Evolutionary conservation across 1,284 basidiomycete genomes (phyloP).

Genomic region (Chalciporus sp.): DNA sequence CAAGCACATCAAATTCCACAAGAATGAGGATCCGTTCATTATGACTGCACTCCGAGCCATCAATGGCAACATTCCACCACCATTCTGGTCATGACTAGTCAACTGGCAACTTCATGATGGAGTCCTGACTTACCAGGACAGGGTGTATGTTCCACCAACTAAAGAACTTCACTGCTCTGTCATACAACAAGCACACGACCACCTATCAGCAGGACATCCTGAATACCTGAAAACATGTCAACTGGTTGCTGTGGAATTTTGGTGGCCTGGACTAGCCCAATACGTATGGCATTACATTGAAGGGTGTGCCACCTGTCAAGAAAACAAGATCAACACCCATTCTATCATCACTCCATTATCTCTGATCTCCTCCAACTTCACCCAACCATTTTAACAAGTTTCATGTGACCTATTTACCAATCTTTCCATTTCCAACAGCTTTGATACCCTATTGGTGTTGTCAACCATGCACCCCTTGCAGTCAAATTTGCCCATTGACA

Average conservation of each 20-base stretch:
- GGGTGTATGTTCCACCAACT: conserved; percentile 21
- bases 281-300: conserved; percentile 9
- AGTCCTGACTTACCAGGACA: conserved; percentile 13
- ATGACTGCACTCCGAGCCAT: not conserved
- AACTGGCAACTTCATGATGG: not conserved
- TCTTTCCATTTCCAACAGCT: conserved; percentile 4
- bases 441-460: conserved; percentile 25
- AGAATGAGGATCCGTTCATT: not conserved
- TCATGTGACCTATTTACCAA: conserved; percentile 19
- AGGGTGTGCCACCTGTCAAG: conserved; percentile 12
- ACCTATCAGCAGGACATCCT: conserved; percentile 8
- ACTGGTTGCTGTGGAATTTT: conserved; percentile 5
- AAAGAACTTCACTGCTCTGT: no score
- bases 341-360: not conserved
- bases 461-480: no score
- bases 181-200: not conserved
- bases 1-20: not conserved
- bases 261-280: conserved; percentile 16
- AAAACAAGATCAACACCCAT: conserved; percentile 7
- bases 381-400: conserved; percentile 11
- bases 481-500: no score
- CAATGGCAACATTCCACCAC: not conserved
- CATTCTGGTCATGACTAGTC: not conserved
- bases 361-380: not conserved
- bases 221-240: conserved; percentile 5